Evolutionary conservation across 2,329 filamentous ascomycete genomes (phyloP), one percentile per base, ranked within the genome.

Genomic region (Colletotrichum lupini): DNA sequence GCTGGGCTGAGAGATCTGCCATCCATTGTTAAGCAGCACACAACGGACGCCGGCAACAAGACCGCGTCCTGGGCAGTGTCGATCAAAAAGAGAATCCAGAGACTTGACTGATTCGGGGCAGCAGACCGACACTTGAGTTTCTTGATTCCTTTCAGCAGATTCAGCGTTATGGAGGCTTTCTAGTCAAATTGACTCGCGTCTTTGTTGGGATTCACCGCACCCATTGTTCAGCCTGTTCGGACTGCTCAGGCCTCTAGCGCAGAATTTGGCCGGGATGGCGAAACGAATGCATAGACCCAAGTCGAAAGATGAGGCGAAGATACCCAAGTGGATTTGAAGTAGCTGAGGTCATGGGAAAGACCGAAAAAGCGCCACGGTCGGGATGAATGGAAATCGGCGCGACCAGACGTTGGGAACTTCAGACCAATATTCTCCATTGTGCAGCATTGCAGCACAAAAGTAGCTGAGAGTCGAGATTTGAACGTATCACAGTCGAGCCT

Each of bases 341-440:
- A 49, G 55, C 22, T 46, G 55, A 32, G 14, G 60, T 32, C 60
- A 42, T 61, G 46, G 42, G 52, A 60, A 61, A 26, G 56, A 56
- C 60, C 67, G 49, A 56, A 59, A 59, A 61, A 61, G 30, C 67
- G 71, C 67, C 67, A 70, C 55, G 32, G 42, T 61, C 67, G 46
- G 70, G 28, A 16, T 49, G 28, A 22, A 57, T 53, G 32, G 42
- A 19, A 49, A 49, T 28, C 19, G 55, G 32, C 52, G 55, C 16
- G 46, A 35, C 46, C 37, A 42, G 37, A 42, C 14, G 16, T 42
- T 42, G 24, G 28, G 69, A 57, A 35, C 32, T 46, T 61, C 28
- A 32, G 35, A 53, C 66, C 60, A 73, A 57, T 64, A 55, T 59
- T 46, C 30, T 63, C 11, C 12, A 19, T 58, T 55, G 53, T 60